Percentiles rank a stretch among this genome's conserved stretches.
These are phyloP conservation scores for Globisporangium emineosum DNA, from an alignment of 352 stramenopile genomes.

Conservation along the genomic window DNA sequence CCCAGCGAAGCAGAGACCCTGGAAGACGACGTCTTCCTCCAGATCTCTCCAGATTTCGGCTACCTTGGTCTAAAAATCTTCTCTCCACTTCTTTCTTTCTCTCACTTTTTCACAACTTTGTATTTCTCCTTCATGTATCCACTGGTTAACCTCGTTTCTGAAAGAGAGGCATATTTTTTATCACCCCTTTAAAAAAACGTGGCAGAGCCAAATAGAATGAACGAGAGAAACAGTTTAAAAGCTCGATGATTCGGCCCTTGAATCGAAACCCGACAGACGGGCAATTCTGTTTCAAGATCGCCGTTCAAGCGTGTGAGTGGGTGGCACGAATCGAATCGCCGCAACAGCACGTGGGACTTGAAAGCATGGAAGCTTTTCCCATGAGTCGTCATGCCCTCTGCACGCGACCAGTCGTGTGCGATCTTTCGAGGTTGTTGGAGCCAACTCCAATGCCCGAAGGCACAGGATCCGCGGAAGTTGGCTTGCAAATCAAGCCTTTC, in stretches of 20 bases:
- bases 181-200: too few relatives aligned
- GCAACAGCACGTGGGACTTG: not conserved
- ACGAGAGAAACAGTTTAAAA: too few relatives aligned
- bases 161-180: too few relatives aligned
- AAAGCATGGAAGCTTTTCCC: not conserved
- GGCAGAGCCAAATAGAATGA: too few relatives aligned
- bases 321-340: too few relatives aligned
- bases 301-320: too few relatives aligned
- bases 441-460: too few relatives aligned
- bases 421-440: not conserved
- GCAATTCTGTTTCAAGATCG: too few relatives aligned
- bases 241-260: too few relatives aligned
- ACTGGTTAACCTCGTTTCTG: too few relatives aligned
- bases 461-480: too few relatives aligned
- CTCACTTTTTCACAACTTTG: not conserved
- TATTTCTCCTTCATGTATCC: constrained; percentile 6
- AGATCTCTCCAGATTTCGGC: constrained; percentile 83
- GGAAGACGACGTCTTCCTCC: constrained; percentile 80
- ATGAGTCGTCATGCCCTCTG: not conserved
- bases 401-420: not conserved
- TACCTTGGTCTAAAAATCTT: constrained; percentile 62
- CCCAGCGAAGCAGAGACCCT: constrained; percentile 27
- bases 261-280: too few relatives aligned
- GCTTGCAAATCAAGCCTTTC: not conserved
- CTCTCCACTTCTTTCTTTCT: not conserved